Conservation (phyloP, 2,329 filamentous ascomycete genomes). For the Colletotrichum paranaense region DNA sequence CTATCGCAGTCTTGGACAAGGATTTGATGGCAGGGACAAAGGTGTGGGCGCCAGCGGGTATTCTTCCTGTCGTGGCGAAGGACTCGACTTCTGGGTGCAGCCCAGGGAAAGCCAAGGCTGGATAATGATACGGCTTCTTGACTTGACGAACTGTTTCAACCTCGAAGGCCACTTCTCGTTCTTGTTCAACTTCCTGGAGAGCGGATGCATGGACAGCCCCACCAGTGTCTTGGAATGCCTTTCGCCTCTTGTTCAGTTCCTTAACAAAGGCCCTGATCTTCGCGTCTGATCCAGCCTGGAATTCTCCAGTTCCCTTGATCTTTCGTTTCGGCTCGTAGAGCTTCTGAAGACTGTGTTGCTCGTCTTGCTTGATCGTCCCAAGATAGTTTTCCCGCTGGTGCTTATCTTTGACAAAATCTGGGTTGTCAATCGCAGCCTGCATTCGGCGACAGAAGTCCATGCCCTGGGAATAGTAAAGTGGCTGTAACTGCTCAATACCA, state of each 20-base stretch:
- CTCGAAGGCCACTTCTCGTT: conserved; percentile 69
- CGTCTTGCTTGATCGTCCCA: conserved; percentile 57
- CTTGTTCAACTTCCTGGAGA: conserved; percentile 69
- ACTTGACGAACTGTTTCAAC: conserved; percentile 67
- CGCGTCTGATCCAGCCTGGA: conserved; percentile 18
- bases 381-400: conserved; percentile 51
- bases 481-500: conserved; percentile 67
- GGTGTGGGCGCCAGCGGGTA: conserved; percentile 48
- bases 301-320: conserved; percentile 38
- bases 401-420: conserved; percentile 50
- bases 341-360: conserved; percentile 67
- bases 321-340: conserved; percentile 59
- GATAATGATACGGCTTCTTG: conserved; percentile 56
- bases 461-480: conserved; percentile 70
- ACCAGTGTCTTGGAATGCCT: conserved; percentile 48
- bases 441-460: conserved; percentile 68
- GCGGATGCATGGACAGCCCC: conserved; percentile 59
- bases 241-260: conserved; percentile 46
- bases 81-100: conserved; percentile 58
- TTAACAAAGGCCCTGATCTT: conserved; percentile 41
- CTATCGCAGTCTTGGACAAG: conserved; percentile 48
- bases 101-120: conserved; percentile 53
- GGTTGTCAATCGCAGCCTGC: conserved; percentile 58
- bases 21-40: conserved; percentile 55
- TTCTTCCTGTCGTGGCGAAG: conserved; percentile 58